These are phyloP conservation scores for Boletus rubescentipes DNA, from an alignment of 768 basidiomycete species.

Conservation along the genomic window DNA sequence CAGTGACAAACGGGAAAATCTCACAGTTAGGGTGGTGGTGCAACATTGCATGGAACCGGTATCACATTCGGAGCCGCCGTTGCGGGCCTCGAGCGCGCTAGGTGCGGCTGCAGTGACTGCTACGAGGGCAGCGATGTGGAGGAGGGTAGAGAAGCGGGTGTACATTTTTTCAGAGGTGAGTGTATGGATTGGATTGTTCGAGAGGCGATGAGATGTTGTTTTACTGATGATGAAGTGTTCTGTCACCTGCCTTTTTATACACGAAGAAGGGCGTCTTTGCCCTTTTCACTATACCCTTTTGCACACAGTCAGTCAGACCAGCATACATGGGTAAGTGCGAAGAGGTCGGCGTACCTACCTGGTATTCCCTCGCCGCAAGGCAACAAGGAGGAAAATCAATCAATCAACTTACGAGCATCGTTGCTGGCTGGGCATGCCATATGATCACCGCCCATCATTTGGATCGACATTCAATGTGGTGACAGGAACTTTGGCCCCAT, in stretches of 20 bases:
- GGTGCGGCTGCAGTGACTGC: conserved; percentile 9
- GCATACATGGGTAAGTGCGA: neutral
- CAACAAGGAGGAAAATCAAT: neutral
- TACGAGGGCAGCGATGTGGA: conserved; percentile 13
- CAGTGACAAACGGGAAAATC: neutral
- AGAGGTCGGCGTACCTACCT: neutral
- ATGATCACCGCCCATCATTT: neutral
- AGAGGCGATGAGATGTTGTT: neutral
- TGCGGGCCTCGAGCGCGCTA: neutral
- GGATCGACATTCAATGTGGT: neutral
- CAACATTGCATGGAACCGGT: conserved; percentile 13
- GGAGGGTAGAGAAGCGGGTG: conserved; percentile 1
- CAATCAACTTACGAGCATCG: neutral
- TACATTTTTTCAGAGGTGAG: conserved; percentile 4
- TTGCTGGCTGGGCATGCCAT: neutral
- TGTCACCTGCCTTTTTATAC: conserved; percentile 12
- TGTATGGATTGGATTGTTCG: neutral
- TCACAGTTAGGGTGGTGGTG: neutral
- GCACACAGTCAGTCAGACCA: neutral
- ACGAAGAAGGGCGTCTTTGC: too few relatives aligned
- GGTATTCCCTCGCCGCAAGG: neutral
- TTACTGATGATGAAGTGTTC: neutral
- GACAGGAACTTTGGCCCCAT: neutral
- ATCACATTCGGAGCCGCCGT: neutral
- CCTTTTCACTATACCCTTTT: neutral